Evolutionary conservation across 176 grass and related monocot genomes (phyloP), one percentile per base, ranked within the genome.

Genomic region (Saccharum officinarum): DNA sequence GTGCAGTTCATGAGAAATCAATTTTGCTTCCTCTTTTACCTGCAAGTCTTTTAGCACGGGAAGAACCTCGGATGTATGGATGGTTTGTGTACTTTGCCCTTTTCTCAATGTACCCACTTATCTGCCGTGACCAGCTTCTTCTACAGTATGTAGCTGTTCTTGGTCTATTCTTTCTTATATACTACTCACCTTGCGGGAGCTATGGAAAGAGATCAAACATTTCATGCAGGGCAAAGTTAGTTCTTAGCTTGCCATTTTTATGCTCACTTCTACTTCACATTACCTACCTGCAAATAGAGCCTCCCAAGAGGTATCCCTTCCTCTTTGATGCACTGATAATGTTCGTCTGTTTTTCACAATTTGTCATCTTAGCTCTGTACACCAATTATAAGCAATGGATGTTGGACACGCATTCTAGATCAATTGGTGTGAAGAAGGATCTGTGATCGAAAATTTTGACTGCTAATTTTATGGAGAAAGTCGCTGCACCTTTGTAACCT

Each of bases 1-100:
- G 73, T 95, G 65, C 91, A 95, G 96, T 98, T 67, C 96, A 98
- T 44, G 96, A 98, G 88, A 98, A 98, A 89, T 98, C 96, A 79
- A 98, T 98, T 82, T 80, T 98, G 86, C 90, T 98, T 38, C 96
- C 96, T 84, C 83, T 98, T 79, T 95, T 98, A 85, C 93, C 93
- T 46, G 93, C 91, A 82, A 95, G 93, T 79, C 88, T 95, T 83
- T 85, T 98, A 87, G 91, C 80, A 69, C 86, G 92, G 40, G 73
- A 92, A 86, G 96, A 98, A 74, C 86, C 93, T 83, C 86, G 72
- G 31, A 39, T 98, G 64, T 94, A 92, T 69, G 87, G 89, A 83
- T 98, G 93, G 89, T 89, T 98, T 68, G 88, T 69, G 4, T 84
- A 95, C 76, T 98, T 90, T 90, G 82, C 88, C 23, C 83, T 98